Evolutionary conservation across 176 grass and related monocot species (phyloP), one percentile per base, ranked within the genome.

Genomic region (Phyllostachys edulis): DNA sequence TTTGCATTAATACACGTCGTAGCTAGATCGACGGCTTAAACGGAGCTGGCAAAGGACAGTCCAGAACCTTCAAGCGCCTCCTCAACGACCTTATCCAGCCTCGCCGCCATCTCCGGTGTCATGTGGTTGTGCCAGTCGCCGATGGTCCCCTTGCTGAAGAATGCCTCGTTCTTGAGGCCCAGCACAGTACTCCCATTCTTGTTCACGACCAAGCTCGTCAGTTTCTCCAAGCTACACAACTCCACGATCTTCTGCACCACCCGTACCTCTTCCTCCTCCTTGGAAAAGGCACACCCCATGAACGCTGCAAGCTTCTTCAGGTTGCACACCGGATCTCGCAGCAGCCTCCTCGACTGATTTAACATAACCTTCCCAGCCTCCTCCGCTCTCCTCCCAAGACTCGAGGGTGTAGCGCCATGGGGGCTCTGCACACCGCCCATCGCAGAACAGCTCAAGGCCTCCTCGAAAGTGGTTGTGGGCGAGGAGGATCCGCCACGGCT

Each of bases 271-370:
- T 80, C 67, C 36, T 86, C 84, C 29, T 34, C 76, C 3, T n/a
- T 0, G 12, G 76, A 49, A 20, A 77, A 85, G 3, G 83, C 57
- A 34, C 74, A 71, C 0, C 75, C 52, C 7, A 82, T 76, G 78
- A 88, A 88, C 27, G 56, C 85, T 9, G 86, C 59, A 21, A 78
- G 54, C 23, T 32, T 83, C 71, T 4, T 82, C 1, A 37, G 51
- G 17, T 45, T 47, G 1, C 3, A 39, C 27, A n/a, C n/a, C n/a
- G n/a, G n/a, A n/a, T n/a, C n/a, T n/a, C n/a, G n/a, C n/a, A n/a
- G n/a, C n/a, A n/a, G n/a, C n/a, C n/a, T n/a, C n/a, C n/a, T n/a
- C n/a, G n/a, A n/a, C n/a, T n/a, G n/a, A n/a, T n/a, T n/a, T n/a
- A n/a, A n/a, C n/a, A n/a, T n/a, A n/a, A n/a, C n/a, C n/a, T n/a